phyloP scores from a whole-genome alignment of 2,329 filamentous ascomycete genomes.

The Epichloe aotearoae region DNA sequence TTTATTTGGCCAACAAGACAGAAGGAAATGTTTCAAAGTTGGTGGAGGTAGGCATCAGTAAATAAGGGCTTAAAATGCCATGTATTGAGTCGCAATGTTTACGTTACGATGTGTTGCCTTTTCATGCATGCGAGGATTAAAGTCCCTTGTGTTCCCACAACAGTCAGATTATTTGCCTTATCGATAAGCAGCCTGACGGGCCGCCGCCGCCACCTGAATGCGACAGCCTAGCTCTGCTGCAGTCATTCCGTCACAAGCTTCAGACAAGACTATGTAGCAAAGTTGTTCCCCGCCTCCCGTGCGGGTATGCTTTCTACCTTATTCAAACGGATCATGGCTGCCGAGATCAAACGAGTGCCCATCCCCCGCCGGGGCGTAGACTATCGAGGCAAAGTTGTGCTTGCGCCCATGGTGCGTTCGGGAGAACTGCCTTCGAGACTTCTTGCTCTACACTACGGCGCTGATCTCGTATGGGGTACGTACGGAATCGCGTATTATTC shows the following conservation, averaged over 20 bases:
- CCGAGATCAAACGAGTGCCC: constrained; percentile 53
- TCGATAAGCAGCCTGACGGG: neutral
- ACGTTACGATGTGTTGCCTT: too few species aligned
- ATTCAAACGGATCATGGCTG: constrained; percentile 43
- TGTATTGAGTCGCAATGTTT: too few species aligned
- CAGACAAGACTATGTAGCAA: constrained; percentile 8
- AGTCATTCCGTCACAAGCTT: neutral
- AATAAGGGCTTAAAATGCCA: too few species aligned
- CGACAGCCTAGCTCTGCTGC: neutral
- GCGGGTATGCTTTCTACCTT: constrained; percentile 19
- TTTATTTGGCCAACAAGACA: too few species aligned
- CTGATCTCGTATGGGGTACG: constrained; percentile 90
- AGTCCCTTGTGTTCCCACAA: too few species aligned
- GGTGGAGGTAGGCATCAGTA: too few species aligned
- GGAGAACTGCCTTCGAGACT: constrained; percentile 87
- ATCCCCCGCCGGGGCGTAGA: constrained; percentile 84
- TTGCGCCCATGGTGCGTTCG: constrained; percentile 97
- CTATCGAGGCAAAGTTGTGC: constrained; percentile 84
- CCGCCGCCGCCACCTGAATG: neutral
- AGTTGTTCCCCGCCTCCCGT: neutral
- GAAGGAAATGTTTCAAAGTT: too few species aligned
- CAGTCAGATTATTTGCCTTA: neutral
- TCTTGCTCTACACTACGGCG: constrained; percentile 83
- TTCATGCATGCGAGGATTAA: too few species aligned
- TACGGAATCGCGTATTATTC: constrained; percentile 22